phyloP scores from a whole-genome alignment of 441 rosid species.

The Syzygium syzygioides region DNA sequence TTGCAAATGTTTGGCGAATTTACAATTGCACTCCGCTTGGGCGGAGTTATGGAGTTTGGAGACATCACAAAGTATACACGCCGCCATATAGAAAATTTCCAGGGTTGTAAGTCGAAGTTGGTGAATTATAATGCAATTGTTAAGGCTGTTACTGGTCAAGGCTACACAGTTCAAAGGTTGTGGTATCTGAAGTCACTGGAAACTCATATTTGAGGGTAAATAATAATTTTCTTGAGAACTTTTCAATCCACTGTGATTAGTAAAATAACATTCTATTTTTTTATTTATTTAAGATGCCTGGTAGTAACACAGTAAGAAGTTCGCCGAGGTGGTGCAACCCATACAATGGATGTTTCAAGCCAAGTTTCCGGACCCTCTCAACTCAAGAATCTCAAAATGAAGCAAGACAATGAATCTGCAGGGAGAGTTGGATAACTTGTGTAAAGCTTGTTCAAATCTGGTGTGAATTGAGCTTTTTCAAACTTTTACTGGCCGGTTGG shows the following conservation, averaged over 20 bases:
- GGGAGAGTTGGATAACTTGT: background rate
- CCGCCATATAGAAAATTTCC: background rate
- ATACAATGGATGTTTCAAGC: background rate
- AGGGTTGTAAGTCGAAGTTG: background rate
- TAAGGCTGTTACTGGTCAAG: background rate
- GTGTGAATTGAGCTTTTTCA: background rate
- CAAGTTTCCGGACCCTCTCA: background rate
- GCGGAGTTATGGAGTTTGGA: background rate
- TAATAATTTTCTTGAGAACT: background rate
- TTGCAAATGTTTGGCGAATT: background rate
- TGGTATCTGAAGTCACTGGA: background rate
- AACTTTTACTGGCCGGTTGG: background rate
- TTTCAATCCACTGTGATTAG: accelerated
- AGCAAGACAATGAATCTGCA: background rate
- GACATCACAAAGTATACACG: background rate
- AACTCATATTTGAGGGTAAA: background rate
- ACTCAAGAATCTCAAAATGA: background rate
- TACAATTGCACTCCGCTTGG: background rate
- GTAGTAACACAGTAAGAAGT: background rate
- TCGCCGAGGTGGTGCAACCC: background rate
- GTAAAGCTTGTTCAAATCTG: background rate
- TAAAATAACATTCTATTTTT: background rate
- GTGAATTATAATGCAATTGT: background rate
- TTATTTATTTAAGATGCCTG: background rate
- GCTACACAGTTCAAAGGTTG: background rate